phyloP scores from a whole-genome alignment of 768 basidiomycete genomes.

The Tubosaeta sp. region DNA sequence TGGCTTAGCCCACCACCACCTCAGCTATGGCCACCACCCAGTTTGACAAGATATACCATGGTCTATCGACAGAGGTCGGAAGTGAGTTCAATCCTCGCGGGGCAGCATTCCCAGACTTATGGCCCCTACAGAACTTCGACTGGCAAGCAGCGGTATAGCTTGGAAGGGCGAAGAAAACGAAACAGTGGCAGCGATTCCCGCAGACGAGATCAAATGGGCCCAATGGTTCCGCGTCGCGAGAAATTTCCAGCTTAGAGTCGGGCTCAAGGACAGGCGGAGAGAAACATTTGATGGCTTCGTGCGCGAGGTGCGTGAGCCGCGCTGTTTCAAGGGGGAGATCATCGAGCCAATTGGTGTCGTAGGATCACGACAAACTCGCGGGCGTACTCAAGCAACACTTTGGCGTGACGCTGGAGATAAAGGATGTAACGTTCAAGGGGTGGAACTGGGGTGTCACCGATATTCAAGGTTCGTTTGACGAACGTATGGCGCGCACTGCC shows the following conservation, averaged over 20 bases:
- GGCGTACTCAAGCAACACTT: slow-evolving; percentile 84
- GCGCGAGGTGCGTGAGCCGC: slow-evolving; percentile 58
- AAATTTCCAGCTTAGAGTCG: slow-evolving; percentile 84
- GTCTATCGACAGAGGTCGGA: slow-evolving; percentile 64
- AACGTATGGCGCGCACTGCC: background rate
- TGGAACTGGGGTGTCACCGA: slow-evolving; percentile 99
- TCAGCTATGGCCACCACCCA: slow-evolving; percentile 60
- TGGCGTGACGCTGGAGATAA: slow-evolving; percentile 75
- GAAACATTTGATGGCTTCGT: slow-evolving; percentile 93
- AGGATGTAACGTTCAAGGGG: slow-evolving; percentile 86
- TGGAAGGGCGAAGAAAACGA: slow-evolving; percentile 83
- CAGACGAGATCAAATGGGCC: slow-evolving; percentile 78
- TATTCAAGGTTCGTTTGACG: slow-evolving; percentile 69
- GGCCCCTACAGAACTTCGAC: slow-evolving; percentile 65
- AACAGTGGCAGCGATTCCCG: slow-evolving; percentile 57
- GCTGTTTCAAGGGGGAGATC: background rate
- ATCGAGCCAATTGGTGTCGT: background rate
- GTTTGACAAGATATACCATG: slow-evolving; percentile 83
- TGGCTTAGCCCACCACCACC: slow-evolving; percentile 6
- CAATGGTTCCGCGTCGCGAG: slow-evolving; percentile 93
- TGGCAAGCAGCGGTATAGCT: slow-evolving; percentile 87
- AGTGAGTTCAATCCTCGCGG: slow-evolving; percentile 52
- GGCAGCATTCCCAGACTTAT: background rate
- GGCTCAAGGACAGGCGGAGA: slow-evolving; percentile 68
- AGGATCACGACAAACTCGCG: slow-evolving; percentile 91